Percentiles rank a stretch among this genome's conserved stretches.
Evolutionary conservation across 805 yeast genomes (phyloP).

Genomic region (Osmozyma mogii): DNA sequence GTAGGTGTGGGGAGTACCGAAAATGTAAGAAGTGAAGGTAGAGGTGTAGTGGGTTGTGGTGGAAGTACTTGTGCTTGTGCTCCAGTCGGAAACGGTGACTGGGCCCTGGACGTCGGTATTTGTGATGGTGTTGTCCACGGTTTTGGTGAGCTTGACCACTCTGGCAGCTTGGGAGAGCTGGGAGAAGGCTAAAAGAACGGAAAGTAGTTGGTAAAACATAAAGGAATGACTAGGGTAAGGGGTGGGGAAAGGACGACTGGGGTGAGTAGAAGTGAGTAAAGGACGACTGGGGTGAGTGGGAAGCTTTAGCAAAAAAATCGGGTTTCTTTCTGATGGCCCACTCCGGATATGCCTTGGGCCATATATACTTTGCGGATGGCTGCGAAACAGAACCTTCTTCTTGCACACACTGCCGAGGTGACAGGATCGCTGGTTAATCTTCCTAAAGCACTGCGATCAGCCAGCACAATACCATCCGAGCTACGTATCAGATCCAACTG

Average conservation of each 20-base stretch:
- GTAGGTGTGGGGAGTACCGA: conserved; percentile 29
- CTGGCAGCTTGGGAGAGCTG: conserved; percentile 5
- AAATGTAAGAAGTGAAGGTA: conserved; percentile 35
- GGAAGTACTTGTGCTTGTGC: conserved; percentile 23
- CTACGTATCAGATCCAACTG: too few species aligned
- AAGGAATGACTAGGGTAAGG: conserved; percentile 3
- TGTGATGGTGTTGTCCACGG: conserved; percentile 29
- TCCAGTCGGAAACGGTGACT: conserved; percentile 22
- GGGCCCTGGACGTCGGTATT: conserved; percentile 25
- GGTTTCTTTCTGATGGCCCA: too few species aligned
- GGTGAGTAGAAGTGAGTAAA: conserved; percentile 11
- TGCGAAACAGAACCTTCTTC: too few species aligned
- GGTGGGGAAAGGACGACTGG: conserved; percentile 4
- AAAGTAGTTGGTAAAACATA: conserved; percentile 5
- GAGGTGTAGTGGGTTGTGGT: conserved; percentile 37
- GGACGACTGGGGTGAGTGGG: conserved; percentile 7
- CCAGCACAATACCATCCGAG: too few species aligned
- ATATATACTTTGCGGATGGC: too few species aligned
- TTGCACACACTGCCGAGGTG: too few species aligned
- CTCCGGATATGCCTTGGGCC: too few species aligned
- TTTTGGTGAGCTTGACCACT: conserved; percentile 25
- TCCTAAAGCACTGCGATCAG: too few species aligned
- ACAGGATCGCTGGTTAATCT: too few species aligned
- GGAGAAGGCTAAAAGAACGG: conserved; percentile 6
- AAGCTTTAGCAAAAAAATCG: too few species aligned